phyloP scores from a whole-genome alignment of 1,284 basidiomycete species.

The Tremellales sp. region DNA sequence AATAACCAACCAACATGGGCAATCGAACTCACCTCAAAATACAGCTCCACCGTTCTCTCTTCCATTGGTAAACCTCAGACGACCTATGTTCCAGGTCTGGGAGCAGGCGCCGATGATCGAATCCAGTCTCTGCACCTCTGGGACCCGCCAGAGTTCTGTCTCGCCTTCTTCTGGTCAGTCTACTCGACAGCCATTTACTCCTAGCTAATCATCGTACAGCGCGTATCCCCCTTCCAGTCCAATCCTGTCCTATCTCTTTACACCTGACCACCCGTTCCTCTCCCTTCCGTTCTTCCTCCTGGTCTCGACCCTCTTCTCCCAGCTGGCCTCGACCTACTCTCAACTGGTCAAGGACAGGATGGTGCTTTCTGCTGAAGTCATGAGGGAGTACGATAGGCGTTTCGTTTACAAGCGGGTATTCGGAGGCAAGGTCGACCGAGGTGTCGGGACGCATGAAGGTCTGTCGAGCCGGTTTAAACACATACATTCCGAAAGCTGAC shows the following conservation, averaged over 20 bases:
- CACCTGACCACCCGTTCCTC: constrained; percentile 34
- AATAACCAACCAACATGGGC: too few relatives aligned
- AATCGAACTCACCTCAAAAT: too few relatives aligned
- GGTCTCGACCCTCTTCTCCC: constrained; percentile 28
- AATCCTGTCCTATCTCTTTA: constrained; percentile 36
- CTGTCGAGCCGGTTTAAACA: constrained; percentile 10
- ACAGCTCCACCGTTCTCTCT: constrained; percentile 24
- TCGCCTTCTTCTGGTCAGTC: constrained; percentile 47
- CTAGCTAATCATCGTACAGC: constrained; percentile 15
- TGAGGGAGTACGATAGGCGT: constrained; percentile 47
- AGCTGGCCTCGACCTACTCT: constrained; percentile 32
- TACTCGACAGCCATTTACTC: background rate
- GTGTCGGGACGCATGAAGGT: constrained; percentile 43
- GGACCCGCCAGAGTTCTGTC: constrained; percentile 47
- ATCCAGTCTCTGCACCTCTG: constrained; percentile 45
- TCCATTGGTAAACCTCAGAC: constrained; percentile 29
- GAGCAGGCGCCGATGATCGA: constrained; percentile 28
- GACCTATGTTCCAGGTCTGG: constrained; percentile 1
- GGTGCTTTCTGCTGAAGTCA: constrained; percentile 45
- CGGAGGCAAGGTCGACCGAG: constrained; percentile 37
- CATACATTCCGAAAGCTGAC: constrained; percentile 1
- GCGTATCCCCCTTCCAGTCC: constrained; percentile 40
- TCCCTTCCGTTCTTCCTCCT: constrained; percentile 31
- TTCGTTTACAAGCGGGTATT: constrained; percentile 47
- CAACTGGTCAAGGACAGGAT: constrained; percentile 46